Conservation (phyloP, 2,329 filamentous ascomycete genomes). For the Anisogramma anomala region DNA sequence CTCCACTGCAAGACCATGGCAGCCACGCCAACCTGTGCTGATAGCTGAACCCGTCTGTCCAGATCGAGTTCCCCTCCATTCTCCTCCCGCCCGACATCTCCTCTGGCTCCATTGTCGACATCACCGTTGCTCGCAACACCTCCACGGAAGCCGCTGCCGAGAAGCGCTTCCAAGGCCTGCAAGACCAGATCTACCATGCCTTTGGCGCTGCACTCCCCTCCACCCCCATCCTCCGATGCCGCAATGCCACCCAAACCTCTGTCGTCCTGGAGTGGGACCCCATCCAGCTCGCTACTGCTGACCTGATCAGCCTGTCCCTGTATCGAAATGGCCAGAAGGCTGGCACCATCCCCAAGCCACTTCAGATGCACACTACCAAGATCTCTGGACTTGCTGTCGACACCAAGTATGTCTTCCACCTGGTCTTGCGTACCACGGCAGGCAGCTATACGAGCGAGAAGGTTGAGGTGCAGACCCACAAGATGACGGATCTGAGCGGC, state of each 20-base stretch:
- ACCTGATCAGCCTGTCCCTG: slow-evolving; percentile 76
- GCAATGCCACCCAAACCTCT: slow-evolving; percentile 97
- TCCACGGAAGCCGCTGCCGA: slow-evolving; percentile 64
- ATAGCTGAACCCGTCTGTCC: too few species aligned
- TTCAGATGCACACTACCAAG: slow-evolving; percentile 88
- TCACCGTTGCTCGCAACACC: slow-evolving; percentile 81
- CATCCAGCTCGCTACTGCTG: slow-evolving; percentile 82
- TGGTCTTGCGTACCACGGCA: slow-evolving; percentile 81
- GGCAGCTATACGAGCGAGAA: slow-evolving; percentile 78
- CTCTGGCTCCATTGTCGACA: slow-evolving; percentile 95
- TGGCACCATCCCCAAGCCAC: slow-evolving; percentile 79
- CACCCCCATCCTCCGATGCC: slow-evolving; percentile 71
- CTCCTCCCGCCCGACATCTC: slow-evolving; percentile 90
- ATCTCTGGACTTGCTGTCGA: slow-evolving; percentile 94
- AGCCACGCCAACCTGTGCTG: neutral
- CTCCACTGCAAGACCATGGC: neutral
- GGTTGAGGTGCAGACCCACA: slow-evolving; percentile 80
- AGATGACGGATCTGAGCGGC: slow-evolving; percentile 94
- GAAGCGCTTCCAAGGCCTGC: slow-evolving; percentile 69
- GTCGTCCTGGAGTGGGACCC: slow-evolving; percentile 98
- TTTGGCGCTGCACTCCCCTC: slow-evolving; percentile 74
- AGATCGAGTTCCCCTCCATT: slow-evolving; percentile 99
- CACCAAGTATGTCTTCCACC: slow-evolving; percentile 88
- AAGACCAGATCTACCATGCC: slow-evolving; percentile 73
- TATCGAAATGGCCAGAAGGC: slow-evolving; percentile 97